Base-by-base conservation (phyloP, 805 yeast species). In the Kuraishia floccosa region DNA sequence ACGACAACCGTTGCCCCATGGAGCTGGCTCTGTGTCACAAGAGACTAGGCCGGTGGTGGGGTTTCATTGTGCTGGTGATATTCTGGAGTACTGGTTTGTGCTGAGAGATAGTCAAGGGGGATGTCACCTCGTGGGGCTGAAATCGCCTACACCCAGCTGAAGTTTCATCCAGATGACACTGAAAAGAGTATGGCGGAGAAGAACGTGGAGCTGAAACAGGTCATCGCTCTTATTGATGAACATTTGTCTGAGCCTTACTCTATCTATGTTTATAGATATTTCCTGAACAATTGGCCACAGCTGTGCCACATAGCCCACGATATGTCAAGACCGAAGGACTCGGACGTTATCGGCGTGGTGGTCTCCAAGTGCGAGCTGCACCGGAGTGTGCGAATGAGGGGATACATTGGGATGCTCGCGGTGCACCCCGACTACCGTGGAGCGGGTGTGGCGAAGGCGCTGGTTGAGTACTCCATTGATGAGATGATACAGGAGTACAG, bases 321-420 rank as follows among this genome's bases (percentile, higher is more conserved):
- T 29, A 41, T 34, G 11, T 41, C 39, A 3, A 46, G 37, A 5
- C 39, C 37, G 19, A 19, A 31, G 6, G n/a, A n/a, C n/a, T n/a
- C n/a, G n/a, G 35, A 42, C 5, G 64, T 78, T 2, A 61, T 87
- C n/a, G 98, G 96, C 3, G 83, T 80, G 24, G 76, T 89, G 6
- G 82, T 91, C 5, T 76, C 93, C 31, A 84, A 86, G 44, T 71
- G 76, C 9, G 94, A 82, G 39, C 60, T 69, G 1, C 96, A 89
- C 53, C 65, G 89, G 36, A 64, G 68, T 15, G 76, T 72, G 8
- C 63, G 95, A 36, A 49, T 64, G 41, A 65, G 98, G 37, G 98
- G 98, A 0, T 91, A 91, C 47, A 87, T 91, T 18, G 98, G 96
- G 2, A 91, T 91, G 98, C 58, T 91, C 33, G 95, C 93, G 0